These are phyloP conservation scores for Neoarthrinium moseri DNA, from an alignment of 2,329 filamentous ascomycete species.

Conservation along the genomic window DNA sequence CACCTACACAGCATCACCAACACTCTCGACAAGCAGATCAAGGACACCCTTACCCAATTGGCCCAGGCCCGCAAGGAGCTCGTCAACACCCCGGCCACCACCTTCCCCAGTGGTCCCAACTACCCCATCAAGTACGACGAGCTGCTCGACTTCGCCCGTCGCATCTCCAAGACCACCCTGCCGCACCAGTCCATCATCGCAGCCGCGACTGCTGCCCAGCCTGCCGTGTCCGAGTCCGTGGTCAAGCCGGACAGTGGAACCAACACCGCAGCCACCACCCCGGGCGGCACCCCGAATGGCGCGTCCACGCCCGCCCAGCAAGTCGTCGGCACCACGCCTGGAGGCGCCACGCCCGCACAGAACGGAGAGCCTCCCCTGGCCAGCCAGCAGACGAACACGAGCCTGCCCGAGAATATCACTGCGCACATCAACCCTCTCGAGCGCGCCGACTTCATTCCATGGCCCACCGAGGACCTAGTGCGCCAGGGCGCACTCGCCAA, in stretches of 20 bases:
- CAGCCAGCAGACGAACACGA: slow-evolving; percentile 36
- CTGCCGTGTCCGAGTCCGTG: slow-evolving; percentile 29
- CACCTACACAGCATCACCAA: slow-evolving; percentile 65
- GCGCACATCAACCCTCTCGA: slow-evolving; percentile 55
- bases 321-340: neutral
- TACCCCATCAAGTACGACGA: slow-evolving; percentile 67
- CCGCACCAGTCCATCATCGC: slow-evolving; percentile 59
- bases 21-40: slow-evolving; percentile 70
- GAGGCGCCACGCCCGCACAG: neutral
- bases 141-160: slow-evolving; percentile 73
- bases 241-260: slow-evolving; percentile 23
- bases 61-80: slow-evolving; percentile 73
- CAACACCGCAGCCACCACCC: slow-evolving; percentile 16
- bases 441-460: slow-evolving; percentile 68
- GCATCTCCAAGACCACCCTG: slow-evolving; percentile 77
- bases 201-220: slow-evolving; percentile 27
- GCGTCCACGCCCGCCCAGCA: neutral
- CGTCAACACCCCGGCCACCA: slow-evolving; percentile 58
- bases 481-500: slow-evolving; percentile 65
- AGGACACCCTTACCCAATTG: slow-evolving; percentile 66
- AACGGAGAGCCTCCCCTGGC: slow-evolving; percentile 11
- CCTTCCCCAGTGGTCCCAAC: slow-evolving; percentile 48
- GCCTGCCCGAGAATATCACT: slow-evolving; percentile 47
- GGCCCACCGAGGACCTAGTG: slow-evolving; percentile 72
- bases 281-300: slow-evolving; percentile 9